Base-by-base conservation (phyloP, 331 rosid genomes). In the Erythrophleum ivorense region DNA sequence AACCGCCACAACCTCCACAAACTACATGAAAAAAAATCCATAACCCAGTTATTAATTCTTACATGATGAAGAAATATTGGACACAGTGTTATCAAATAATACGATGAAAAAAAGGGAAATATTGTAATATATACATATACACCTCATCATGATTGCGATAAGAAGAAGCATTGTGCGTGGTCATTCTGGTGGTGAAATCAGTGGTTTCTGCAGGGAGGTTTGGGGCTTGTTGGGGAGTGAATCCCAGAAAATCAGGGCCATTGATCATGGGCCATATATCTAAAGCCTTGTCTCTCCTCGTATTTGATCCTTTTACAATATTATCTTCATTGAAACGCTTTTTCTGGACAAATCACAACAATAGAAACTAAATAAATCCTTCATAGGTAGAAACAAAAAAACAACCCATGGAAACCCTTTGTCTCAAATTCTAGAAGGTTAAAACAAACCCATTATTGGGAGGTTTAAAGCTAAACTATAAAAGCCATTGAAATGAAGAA, bases 1-100 rank as follows among this genome's bases (percentile, higher is more conserved):
- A 72, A 93, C 87, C 1, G 97, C 92, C 81, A 88, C 84, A 69
- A 93, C 82, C 83, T 89, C 97, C 43, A 84, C 94, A 75, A 75
- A 59, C 97, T 89, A 46, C 45, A 63, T 36, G 5, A 36, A 36
- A 4, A 63, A 0, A 63, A 34, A 34, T 0, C 33, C 5, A 63
- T 13, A 63, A 34, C 11, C 45, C 69, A 14, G 5, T 65, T 34
- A 36, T 36, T 64, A 6, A 19, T 18, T 62, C 36, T 34, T 77
- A 50, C 45, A 76, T 49, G 38, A 31, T 41, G 9, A 4, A 79
- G 16, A 68, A 31, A 18, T 66, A 38, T 48, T 19, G 2, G 6
- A 6, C 5, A 13, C 5, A 13, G 0, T 33, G 69, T 63, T 63
- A 36, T 36, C 21, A 15, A 63, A 33, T n/a, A 13, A 63, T 14